Evolutionary conservation across 164 flowering plant genomes (phyloP), one percentile per base, ranked within the genome.

Genomic region (Dillenia suffruticosa): DNA sequence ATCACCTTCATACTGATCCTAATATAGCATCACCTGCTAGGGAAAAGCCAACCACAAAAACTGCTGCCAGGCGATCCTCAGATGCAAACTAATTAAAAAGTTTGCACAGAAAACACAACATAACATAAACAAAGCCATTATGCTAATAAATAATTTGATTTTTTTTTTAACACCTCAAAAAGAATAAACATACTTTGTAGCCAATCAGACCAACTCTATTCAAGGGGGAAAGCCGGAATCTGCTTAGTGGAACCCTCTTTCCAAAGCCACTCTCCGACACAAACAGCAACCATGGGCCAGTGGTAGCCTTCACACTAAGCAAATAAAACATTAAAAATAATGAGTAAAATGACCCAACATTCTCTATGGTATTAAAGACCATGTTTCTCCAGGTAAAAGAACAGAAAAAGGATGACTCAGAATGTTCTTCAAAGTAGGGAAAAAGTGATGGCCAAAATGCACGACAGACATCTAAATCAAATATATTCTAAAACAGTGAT

Each of bases 251-350:
- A 65, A 94, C 99, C 59, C 99, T 91, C 88, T 94, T 94, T 44
- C 99, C 99, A 63, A 56, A 63, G 49, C 99, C 97, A 76, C 74
- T 79, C 70, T 91, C 96, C 54, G 97, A 84, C 51, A 94, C 80
- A 77, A 91, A 89, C 65, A 94, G 68, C 73, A 94, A 63, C 95
- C 97, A 91, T 40, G 97, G 99, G 14, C 96, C 92, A 57, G 67
- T 54, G 11, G 52, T 17, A 56, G 68, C 63, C 68, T 64, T 84
- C 46, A 46, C 68, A 53, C 90, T 84, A 32, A 32, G 7, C 40
- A 32, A 32, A 32, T 32, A 32, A 32, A 32, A 32, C 40, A 32
- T 32, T 32, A 32, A 32, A 32, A 4, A 32, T 32, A 32, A 32
- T 32, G 40, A 32, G 40, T 5, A 32, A 32, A 32, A 32, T 32